Conservation (phyloP, 345 rosid genomes). For the Toxicodendron radicans region DNA sequence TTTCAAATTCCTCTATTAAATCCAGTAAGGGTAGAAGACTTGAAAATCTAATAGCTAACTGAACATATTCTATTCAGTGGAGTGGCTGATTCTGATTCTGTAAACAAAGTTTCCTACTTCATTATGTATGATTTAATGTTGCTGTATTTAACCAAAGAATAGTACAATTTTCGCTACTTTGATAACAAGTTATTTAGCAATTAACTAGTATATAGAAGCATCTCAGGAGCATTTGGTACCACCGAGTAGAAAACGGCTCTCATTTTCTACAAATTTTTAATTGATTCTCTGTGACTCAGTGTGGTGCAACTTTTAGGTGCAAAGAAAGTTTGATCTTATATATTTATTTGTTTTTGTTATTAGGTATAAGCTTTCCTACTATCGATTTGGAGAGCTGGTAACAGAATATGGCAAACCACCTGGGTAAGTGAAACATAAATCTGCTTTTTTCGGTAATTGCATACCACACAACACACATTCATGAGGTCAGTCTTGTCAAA, state of each 20-base stretch:
- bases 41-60: background rate
- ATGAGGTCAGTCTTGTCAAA: background rate
- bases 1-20: background rate
- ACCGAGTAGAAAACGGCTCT: background rate
- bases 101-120: background rate
- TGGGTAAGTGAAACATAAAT: conserved; percentile 59
- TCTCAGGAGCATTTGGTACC: background rate
- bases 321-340: background rate
- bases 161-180: background rate
- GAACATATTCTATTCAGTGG: background rate
- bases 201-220: background rate
- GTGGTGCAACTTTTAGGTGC: background rate
- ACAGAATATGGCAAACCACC: conserved; percentile 94
- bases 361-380: conserved; percentile 95
- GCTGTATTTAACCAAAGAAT: background rate
- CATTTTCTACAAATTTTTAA: background rate
- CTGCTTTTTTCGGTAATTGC: background rate
- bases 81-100: background rate
- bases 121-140: background rate
- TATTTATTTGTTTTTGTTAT: conserved; percentile 13
- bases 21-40: background rate
- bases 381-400: conserved; percentile 92
- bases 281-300: background rate
- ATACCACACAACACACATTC: background rate
- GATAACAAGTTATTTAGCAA: background rate